Evolutionary conservation across 2,329 filamentous ascomycete species (phyloP).

Genomic region (Paraphoma chrysanthemicola): DNA sequence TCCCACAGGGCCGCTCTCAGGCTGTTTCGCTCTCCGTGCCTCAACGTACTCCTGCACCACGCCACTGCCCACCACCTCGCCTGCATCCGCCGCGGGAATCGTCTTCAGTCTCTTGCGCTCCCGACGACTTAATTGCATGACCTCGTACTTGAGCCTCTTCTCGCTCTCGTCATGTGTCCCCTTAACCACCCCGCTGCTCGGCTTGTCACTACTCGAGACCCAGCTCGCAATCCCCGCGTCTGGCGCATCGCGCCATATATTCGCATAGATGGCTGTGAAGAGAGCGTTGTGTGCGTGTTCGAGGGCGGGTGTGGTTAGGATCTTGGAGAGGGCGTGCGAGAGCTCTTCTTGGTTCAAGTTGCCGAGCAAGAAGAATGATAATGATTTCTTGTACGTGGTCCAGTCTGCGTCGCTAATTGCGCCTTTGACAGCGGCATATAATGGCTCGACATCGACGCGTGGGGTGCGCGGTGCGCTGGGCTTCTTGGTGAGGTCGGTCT

Average conservation of each 20-base stretch:
- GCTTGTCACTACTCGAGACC: conserved; percentile 76
- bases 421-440: conserved; percentile 67
- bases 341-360: conserved; percentile 69
- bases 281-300: conserved; percentile 70
- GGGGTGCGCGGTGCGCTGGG: conserved; percentile 59
- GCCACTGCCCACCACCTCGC: conserved; percentile 5
- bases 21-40: conserved; percentile 52
- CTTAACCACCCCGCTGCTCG: conserved; percentile 72
- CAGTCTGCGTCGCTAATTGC: conserved; percentile 64
- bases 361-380: conserved; percentile 65
- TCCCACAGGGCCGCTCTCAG: conserved; percentile 67
- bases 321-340: conserved; percentile 61
- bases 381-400: conserved; percentile 65
- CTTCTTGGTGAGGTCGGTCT: conserved; percentile 56
- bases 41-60: conserved; percentile 45
- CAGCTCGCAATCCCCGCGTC: conserved; percentile 69
- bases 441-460: conserved; percentile 68
- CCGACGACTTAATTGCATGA: conserved; percentile 67
- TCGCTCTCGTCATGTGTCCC: conserved; percentile 66
- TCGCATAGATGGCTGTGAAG: conserved; percentile 65
- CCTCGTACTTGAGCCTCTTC: conserved; percentile 68
- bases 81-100: conserved; percentile 52
- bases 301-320: conserved; percentile 61
- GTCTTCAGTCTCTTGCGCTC: conserved; percentile 66
- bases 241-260: conserved; percentile 65